phyloP scores from a whole-genome alignment of 257 asterid species.

The Rhazya stricta region DNA sequence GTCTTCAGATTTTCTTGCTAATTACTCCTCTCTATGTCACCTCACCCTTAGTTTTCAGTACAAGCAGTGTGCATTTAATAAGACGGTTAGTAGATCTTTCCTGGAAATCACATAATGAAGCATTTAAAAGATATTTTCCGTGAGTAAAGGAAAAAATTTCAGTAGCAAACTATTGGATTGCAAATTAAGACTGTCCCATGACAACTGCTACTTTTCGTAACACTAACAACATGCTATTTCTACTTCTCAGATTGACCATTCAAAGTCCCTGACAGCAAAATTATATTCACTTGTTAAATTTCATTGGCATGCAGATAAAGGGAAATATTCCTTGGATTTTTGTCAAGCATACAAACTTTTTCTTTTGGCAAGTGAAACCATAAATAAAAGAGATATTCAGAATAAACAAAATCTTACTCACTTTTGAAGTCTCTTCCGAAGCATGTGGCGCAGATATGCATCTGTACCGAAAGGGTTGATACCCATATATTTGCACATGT shows the following conservation, averaged over 20 bases:
- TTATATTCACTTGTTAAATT: neutral
- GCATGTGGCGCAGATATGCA: conserved; percentile 81
- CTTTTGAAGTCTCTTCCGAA: conserved; percentile 72
- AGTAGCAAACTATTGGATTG: neutral
- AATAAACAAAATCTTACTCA: conserved; percentile 25
- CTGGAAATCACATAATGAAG: neutral
- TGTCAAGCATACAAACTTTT: neutral
- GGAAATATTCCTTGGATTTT: neutral
- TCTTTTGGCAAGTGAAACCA: neutral
- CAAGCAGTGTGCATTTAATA: too few relatives aligned
- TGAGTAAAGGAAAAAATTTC: neutral
- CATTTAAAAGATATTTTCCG: neutral
- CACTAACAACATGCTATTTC: neutral
- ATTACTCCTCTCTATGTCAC: neutral
- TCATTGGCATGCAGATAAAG: neutral
- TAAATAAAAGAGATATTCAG: neutral
- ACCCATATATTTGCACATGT: conserved; percentile 96
- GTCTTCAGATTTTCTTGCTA: neutral
- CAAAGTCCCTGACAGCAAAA: neutral
- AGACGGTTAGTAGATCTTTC: neutral
- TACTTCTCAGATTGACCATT: neutral
- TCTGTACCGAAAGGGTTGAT: conserved; percentile 79
- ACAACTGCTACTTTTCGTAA: neutral
- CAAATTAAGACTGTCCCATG: neutral
- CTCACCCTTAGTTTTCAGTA: neutral